Evolutionary conservation across 768 basidiomycete species (phyloP), one percentile per base, ranked within the genome.

Genomic region (Lanmaoa rubissima): DNA sequence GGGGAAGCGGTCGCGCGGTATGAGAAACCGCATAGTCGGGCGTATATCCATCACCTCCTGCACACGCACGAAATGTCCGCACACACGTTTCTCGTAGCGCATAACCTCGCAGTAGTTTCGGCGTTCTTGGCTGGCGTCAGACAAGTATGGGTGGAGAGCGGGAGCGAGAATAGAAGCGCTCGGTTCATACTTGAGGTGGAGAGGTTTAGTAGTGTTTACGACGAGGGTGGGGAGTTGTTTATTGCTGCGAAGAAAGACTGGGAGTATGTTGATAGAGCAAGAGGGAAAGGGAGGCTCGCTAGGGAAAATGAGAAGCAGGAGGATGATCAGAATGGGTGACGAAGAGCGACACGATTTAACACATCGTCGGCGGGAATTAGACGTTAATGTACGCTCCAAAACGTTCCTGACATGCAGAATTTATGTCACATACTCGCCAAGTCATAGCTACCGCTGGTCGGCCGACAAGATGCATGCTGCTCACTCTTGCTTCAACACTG

Each of bases 51-150:
- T 66, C 92, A 95, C 63, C 81, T 95, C 14, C 74, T 94, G 36
- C 86, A 88, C 50, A 92, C 92, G 7, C 93, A 94, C 70, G 93
- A 95, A 69, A 94, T 95, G 92, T 83, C 86, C 0, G 87, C 90
- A 1, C 90, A 94, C 61, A 67, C 90, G 5, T 69, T 94, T 24
- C 80, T 94, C 17, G 79, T 78, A 12, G 77, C 85, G 72, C 93
- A 95, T 69, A 95, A 94, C 61, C 75, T 92, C 31, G 68, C 80
- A 1, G 80, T 93, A 1, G 72, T 92, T 28, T 81, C 85, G 40
- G 67, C 73, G 1, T 90, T 94, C 66, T 82, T 93, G 44, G 72
- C 71, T 0, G 82, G 81, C 0, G 73, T 94, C 1, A 79, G 92
- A 48, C 41, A 54, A 0, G 57, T 75, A 13, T 66, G 78, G 19